Evolutionary conservation across 345 rosid species (phyloP), one percentile per base, ranked within the genome.

Genomic region (Arabidopsis arenosa): DNA sequence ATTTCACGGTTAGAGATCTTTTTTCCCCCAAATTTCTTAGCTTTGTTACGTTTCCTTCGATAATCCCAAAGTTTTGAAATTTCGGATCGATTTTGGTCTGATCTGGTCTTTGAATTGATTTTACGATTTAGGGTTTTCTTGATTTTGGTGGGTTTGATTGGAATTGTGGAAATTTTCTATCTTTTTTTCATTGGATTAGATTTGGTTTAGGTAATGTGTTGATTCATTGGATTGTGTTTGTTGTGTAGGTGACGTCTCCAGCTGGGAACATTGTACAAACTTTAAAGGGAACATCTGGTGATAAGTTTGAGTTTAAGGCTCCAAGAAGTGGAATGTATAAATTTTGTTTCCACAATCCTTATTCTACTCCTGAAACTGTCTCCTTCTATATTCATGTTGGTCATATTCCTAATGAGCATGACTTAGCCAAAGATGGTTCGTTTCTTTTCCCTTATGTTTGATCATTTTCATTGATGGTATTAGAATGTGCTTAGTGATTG

Each of bases 261-360:
- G 83, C 84, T 3, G 97, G 95, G 72, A 90, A 90, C 76, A 74
- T 76, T 0, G 91, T 92, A 36, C 90, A 86, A 1, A 80, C 82
- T 13, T 44, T 86, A 74, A 89, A 90, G 54, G 99, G 99, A 43
- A 95, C 97, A 47, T 90, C 97, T 39, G 99, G 99, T 54, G 96
- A 95, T 40, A 95, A 92, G 86, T 92, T 95, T 33, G 97, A 90
- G 69, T 88, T 92, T 58, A 90, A 90, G 77, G 96, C 97, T 1
- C 97, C 96, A 15, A 82, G 84, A 75, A 92, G 96, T 84, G 99
- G 99, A 82, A 95, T 92, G 97, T 90, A 89, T 83, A 92, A 92
- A 71, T 95, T 95, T 65, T 95, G 99, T 83, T 95, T 95, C 74
- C 93, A 88, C 82, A 95, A 95, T 72, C 94, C 98, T 30, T 82